Base-by-base conservation (phyloP, 2,329 filamentous ascomycete species). In the Tolypocladium pustulatum region DNA sequence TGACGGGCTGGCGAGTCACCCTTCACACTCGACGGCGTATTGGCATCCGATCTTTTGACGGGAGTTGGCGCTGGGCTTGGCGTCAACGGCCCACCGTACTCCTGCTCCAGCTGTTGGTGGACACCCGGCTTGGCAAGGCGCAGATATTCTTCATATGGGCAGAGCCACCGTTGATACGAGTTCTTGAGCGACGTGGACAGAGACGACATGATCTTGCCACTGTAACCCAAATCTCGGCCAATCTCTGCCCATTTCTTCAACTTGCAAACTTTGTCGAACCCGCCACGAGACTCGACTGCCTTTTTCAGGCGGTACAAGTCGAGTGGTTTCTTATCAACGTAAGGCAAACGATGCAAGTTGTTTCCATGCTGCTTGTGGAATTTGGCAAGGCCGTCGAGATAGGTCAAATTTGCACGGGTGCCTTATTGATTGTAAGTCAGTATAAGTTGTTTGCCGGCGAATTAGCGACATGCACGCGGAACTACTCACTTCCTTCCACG, bases 191-290 rank as follows among this genome's bases (percentile, higher is more conserved):
- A 97, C 0, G 94, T 99, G 7, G 94, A 99, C 54, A 99, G 78
- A 10, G 94, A 97, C 2, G 93, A 97, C 94, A 99, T 99, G 63
- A 99, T 99, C 78, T 99, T 99, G 70, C 94, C 94, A 69, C 93
- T 97, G 74, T 99, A 99, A 58, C 94, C 94, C 54, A 99, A 77
- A 71, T 97, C 94, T 68, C 94, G 86, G 38, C 94, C 94, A 66
- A 99, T 97, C 73, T 99, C 94, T 20, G 94, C 94, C 94, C 94
- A 99, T 76, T 97, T 97, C 76, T 99, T 99, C 58, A 88, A 82
- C 74, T 96, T 97, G 81, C 94, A 99, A 52, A 99, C 94, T 69
- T 90, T 90, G 58, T 97, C 92, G 66, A 99, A 99, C 3, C 94
- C 94, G 54, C 94, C 94, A 62, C 94, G 86, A 36, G 90, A 88